Percentiles rank a stretch among this genome's conserved stretches.
phyloP scores from a whole-genome alignment of 83 land plant species.

The Thuja plicata region DNA sequence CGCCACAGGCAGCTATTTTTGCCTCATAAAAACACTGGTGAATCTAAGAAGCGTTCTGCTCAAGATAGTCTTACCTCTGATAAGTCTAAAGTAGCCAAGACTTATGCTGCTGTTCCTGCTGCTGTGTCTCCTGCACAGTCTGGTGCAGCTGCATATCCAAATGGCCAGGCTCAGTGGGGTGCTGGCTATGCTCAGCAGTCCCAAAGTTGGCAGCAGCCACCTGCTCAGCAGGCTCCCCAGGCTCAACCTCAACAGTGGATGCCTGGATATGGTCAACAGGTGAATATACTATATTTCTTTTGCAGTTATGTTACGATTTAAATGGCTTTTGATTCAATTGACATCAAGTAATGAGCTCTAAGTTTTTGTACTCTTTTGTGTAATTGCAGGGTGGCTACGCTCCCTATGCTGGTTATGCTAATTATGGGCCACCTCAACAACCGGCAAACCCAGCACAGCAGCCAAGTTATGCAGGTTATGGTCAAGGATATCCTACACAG shows the following conservation, averaged over 20 bases:
- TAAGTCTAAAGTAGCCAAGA: slow-evolving; percentile 68
- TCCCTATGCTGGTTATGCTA: slow-evolving; percentile 39
- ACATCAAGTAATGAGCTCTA: background rate
- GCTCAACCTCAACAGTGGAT: slow-evolving; percentile 46
- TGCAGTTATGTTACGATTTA: background rate
- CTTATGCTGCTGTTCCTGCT: slow-evolving; percentile 28
- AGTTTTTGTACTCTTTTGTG: background rate
- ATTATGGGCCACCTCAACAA: slow-evolving; percentile 38
- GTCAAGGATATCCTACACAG: slow-evolving; percentile 53
- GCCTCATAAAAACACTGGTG: slow-evolving; percentile 42
- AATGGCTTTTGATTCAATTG: background rate
- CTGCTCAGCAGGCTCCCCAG: slow-evolving; percentile 70
- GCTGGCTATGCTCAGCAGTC: slow-evolving; percentile 64
- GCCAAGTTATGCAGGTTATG: slow-evolving; percentile 56
- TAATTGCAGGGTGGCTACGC: slow-evolving; percentile 44
- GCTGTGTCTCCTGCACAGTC: slow-evolving; percentile 51
- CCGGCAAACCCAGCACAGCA: slow-evolving; percentile 48
- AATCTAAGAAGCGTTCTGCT: slow-evolving; percentile 71
- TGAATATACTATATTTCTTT: background rate
- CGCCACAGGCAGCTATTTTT: slow-evolving; percentile 72
- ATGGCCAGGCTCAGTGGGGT: slow-evolving; percentile 69
- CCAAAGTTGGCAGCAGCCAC: slow-evolving; percentile 75
- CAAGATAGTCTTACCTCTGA: slow-evolving; percentile 70
- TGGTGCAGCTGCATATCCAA: slow-evolving; percentile 50
- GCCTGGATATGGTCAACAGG: slow-evolving; percentile 59